Conservation (phyloP, 495 filamentous ascomycete species). For the Lepraria neglecta region DNA sequence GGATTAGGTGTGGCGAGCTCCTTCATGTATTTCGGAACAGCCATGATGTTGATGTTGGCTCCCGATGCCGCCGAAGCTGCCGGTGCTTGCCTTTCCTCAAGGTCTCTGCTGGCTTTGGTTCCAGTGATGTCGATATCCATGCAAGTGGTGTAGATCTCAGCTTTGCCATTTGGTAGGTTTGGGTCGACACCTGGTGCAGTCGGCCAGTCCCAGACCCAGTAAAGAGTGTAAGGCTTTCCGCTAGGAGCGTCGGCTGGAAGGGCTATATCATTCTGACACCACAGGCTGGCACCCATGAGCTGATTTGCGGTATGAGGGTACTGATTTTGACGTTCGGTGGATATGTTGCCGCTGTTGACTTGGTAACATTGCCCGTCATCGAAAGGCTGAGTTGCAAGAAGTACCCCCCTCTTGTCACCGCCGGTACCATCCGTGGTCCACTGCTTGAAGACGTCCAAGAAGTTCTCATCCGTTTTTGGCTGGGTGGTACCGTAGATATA, state of each 20-base stretch:
- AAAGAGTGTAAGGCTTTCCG: slow-evolving; percentile 61
- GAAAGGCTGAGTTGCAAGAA: slow-evolving; percentile 67
- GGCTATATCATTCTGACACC: slow-evolving; percentile 71
- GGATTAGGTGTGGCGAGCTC: slow-evolving; percentile 2
- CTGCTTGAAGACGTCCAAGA: slow-evolving; percentile 59
- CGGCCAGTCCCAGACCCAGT: slow-evolving; percentile 95
- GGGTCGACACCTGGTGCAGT: slow-evolving; percentile 44
- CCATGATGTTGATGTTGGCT: slow-evolving; percentile 9
- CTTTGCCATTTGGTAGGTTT: slow-evolving; percentile 45
- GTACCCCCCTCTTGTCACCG: slow-evolving; percentile 63
- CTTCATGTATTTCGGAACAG: slow-evolving; percentile 13
- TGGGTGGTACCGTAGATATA: slow-evolving; percentile 77
- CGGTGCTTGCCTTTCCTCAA: slow-evolving; percentile 12
- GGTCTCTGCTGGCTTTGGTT: slow-evolving; percentile 13
- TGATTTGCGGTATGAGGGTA: slow-evolving; percentile 42
- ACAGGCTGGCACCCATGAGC: slow-evolving; percentile 49
- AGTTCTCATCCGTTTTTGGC: slow-evolving; percentile 52
- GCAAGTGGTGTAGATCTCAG: slow-evolving; percentile 76
- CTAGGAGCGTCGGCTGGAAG: slow-evolving; percentile 52
- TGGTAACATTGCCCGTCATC: slow-evolving; percentile 86
- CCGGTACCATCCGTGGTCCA: slow-evolving; percentile 76
- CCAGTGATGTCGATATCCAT: slow-evolving; percentile 62
- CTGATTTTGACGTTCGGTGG: slow-evolving; percentile 44
- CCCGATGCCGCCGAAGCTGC: neutral
- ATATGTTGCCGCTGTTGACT: slow-evolving; percentile 48